Evolutionary conservation across 2,329 filamentous ascomycete species (phyloP), one percentile per base, ranked within the genome.

Genomic region (Xylaria arbuscula): DNA sequence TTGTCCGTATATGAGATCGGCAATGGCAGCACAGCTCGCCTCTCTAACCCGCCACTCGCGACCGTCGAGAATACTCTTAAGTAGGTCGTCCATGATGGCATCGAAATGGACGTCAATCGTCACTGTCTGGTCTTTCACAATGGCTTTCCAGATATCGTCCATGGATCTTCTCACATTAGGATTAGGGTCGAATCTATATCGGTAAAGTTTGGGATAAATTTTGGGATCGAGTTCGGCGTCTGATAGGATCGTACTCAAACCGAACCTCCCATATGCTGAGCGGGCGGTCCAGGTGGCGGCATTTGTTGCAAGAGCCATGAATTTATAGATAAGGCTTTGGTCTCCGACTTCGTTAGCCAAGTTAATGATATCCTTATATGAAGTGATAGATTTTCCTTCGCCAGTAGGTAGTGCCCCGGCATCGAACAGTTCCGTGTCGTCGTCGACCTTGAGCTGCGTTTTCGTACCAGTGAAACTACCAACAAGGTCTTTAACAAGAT

Each of bases 261-360:
- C 96, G 73, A 98, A 98, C 11, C 94, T 88, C 2, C 96, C 96
- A 80, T 99, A 98, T 0, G 96, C 96, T 0, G 96, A 97, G 59
- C 96, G 89, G n/a, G 94, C 97, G 1, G 94, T 95, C 96, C 96
- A 99, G 17, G 97, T 97, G 0, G 94, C 94, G 56, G 97, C 97
- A 76, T 98, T 97, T 1, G 94, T 93, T 2, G 96, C 96, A 73
- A 99, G 86, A 0, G 94, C 95, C 96, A 99, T 99, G 82, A 99
- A 98, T 69, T 94, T 93, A 83, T 99, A 99, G 0, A 98, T 93
- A n/a, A 99, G 84, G 73, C 92, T 94, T 67, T 96, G 95, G 76
- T 99, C 95, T 11, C 96, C 96, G 40, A 98, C 94, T 81, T 99
- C 96, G 51, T 95, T 93, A n/a, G 96, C 96, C 56, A 99, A 84